These are phyloP conservation scores for Begonia fuchsioides DNA, from an alignment of 306 rosid genomes.

Conservation along the genomic window DNA sequence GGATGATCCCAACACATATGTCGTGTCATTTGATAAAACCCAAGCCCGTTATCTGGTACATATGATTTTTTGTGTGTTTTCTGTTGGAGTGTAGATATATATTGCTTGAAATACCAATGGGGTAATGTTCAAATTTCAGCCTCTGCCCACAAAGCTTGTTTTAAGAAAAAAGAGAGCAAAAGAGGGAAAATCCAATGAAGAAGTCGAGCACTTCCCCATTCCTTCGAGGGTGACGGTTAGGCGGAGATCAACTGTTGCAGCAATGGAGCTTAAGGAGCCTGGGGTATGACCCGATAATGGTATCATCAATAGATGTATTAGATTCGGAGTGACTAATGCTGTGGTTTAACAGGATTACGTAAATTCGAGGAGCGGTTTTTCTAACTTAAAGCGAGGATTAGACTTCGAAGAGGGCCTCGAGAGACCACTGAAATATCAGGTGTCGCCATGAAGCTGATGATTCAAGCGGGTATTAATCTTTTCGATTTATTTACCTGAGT, in stretches of 20 bases:
- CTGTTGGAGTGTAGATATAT: too few relatives aligned
- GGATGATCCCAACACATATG: conserved; percentile 65
- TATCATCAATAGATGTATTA: too few relatives aligned
- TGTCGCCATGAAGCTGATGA: conserved; percentile 42
- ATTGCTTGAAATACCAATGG: background rate
- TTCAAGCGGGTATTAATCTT: too few relatives aligned
- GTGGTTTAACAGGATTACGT: conserved; percentile 41
- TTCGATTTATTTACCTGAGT: too few relatives aligned
- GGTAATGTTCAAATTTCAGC: conserved; percentile 27
- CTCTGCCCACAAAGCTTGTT: conserved; percentile 85
- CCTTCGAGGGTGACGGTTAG: conserved; percentile 80
- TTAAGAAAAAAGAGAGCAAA: conserved; percentile 82
- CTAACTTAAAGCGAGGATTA: conserved; percentile 26
- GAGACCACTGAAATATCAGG: conserved; percentile 33
- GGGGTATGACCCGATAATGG: conserved; percentile 22
- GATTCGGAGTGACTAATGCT: too few relatives aligned
- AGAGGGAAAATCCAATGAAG: conserved; percentile 79
- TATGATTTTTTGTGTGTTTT: background rate
- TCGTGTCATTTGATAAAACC: conserved; percentile 71
- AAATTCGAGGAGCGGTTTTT: conserved; percentile 29
- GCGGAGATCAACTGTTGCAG: conserved; percentile 56
- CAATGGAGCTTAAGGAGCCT: conserved; percentile 59
- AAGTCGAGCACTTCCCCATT: conserved; percentile 68
- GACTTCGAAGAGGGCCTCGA: conserved; percentile 64
- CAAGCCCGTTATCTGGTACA: conserved; percentile 84